These are phyloP conservation scores for Aspergillus affinis DNA, from an alignment of 495 filamentous ascomycete genomes.

Conservation along the genomic window DNA sequence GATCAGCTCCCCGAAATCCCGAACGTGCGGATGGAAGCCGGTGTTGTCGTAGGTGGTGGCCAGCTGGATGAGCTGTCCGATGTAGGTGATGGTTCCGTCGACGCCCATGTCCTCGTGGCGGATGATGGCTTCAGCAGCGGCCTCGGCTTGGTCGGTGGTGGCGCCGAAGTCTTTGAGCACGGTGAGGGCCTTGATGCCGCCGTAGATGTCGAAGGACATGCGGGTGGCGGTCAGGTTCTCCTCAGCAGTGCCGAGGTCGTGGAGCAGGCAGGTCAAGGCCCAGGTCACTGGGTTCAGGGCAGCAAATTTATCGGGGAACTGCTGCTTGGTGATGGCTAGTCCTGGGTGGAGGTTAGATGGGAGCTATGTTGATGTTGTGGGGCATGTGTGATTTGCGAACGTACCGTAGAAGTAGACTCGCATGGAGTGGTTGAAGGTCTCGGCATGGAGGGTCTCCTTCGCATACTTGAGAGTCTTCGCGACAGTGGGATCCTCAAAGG, in stretches of 20 bases:
- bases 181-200: conserved; percentile 50
- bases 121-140: conserved; percentile 71
- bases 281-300: conserved; percentile 40
- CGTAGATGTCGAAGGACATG: conserved; percentile 50
- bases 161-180: conserved; percentile 52
- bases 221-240: conserved; percentile 57
- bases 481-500: conserved; percentile 23
- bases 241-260: conserved; percentile 70
- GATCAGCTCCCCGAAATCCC: conserved; percentile 17
- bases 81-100: conserved; percentile 61
- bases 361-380: neutral
- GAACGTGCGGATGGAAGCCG: conserved; percentile 22
- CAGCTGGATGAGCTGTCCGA: conserved; percentile 71
- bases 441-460: conserved; percentile 21
- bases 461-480: conserved; percentile 26
- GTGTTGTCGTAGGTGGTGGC: conserved; percentile 72
- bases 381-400: neutral
- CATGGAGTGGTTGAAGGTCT: conserved; percentile 74
- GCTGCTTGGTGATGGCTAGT: conserved; percentile 29
- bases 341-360: conserved; percentile 13
- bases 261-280: conserved; percentile 63
- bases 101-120: conserved; percentile 70
- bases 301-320: conserved; percentile 23
- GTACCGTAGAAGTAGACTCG: conserved; percentile 68
- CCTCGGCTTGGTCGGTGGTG: conserved; percentile 40